Evolutionary conservation across 2,329 filamentous ascomycete genomes (phyloP).

Genomic region (Mariannaea elegans): DNA sequence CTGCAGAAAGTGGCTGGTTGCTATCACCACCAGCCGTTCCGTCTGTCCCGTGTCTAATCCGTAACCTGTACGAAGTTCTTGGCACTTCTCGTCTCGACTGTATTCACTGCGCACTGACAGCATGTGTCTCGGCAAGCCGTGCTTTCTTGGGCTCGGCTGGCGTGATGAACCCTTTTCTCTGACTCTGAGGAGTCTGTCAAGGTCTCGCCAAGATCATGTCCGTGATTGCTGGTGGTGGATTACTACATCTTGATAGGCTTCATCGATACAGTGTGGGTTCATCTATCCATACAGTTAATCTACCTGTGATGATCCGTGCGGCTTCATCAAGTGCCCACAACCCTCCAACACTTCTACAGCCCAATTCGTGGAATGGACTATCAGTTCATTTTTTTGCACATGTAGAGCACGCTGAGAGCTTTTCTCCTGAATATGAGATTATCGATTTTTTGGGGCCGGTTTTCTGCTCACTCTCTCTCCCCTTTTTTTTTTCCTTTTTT

Average conservation of each 20-base stretch:
- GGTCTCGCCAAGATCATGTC: background rate
- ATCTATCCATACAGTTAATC: background rate
- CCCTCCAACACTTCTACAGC: no score
- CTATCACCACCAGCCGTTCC: background rate
- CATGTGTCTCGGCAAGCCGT: background rate
- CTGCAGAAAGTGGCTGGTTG: background rate
- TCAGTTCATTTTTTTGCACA: background rate
- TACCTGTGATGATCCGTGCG: background rate
- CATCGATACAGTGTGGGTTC: slow-evolving; percentile 10
- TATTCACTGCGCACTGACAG: background rate
- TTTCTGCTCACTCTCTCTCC: background rate
- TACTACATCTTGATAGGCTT: background rate
- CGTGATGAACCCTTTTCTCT: no score
- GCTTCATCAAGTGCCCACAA: slow-evolving; percentile 1
- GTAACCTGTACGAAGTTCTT: no score
- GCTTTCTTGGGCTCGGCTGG: no score
- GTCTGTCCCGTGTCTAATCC: background rate
- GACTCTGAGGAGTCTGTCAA: no score
- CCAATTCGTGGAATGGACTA: no score
- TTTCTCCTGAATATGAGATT: no score
- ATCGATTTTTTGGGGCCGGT: background rate
- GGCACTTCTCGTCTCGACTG: no score
- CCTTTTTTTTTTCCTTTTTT: slow-evolving; percentile 3
- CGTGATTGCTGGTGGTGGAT: background rate
- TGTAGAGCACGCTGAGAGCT: background rate